Evolutionary conservation across 148 eudicot species (phyloP), one percentile per base, ranked within the genome.

Genomic region (Nepenthes gracilis): DNA sequence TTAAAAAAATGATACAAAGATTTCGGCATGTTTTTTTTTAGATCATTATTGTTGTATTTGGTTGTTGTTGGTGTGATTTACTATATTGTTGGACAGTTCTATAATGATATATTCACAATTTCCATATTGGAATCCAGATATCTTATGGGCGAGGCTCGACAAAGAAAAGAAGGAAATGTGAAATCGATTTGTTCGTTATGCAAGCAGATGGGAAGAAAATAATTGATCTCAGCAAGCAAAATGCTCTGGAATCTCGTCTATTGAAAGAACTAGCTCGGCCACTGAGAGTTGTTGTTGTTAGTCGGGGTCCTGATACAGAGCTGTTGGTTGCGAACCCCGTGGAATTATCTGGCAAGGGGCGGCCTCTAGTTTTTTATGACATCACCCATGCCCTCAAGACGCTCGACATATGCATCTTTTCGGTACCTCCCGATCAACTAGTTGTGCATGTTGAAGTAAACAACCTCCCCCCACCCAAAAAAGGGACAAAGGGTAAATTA

Each of bases 291-390:
- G 72, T 81, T 63, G 82, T 83, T 50, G 72, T 83, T 47, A 83
- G 79, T 68, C 75, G 80, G 15, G 88, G 88, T 51, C 88, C 88
- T 50, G 88, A 83, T 65, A 80, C 83, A 1, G 88, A 83, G 73
- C 69, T 83, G 64, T 69, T 80, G 36, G 88, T 83, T 9, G 80
- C 83, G 32, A 83, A 83, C 60, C 88, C 85, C 1, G 83, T 80
- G 11, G 88, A 83, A 69, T 69, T 83, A 56, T 80, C 88, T 9
- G 83, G 88, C 62, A 71, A 81, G 61, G 88, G 88, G 12, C 73
- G 88, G 53, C 88, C 88, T 55, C 70, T 73, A 6, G 88, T 83
- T 47, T 80, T 83, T 40, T 70, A 83, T 55, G 78, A 83, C 48
- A 77, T 80, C 35, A 83, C 88, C 58, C 77, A 80, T 55, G 85